Evolutionary conservation across 257 asterid species (phyloP), one percentile per base, ranked within the genome.

Genomic region (Gentiana dahurica): DNA sequence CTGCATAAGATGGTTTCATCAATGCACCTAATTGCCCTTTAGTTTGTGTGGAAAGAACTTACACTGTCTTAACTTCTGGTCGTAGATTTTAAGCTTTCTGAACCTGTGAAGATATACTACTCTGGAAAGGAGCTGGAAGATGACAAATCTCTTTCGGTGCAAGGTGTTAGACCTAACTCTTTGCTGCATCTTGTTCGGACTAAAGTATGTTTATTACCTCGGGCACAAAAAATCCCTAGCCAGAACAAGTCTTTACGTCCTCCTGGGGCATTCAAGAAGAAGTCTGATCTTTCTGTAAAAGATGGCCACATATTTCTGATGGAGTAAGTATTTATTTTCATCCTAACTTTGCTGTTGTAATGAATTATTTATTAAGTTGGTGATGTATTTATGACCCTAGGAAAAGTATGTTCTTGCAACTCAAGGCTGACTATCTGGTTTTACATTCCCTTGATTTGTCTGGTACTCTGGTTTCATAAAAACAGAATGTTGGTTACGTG

Each of bases 181-280:
- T 77, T 92, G 71, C 69, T 92, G 79, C 99, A 92, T 80, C 97
- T 92, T 67, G 83, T 92, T 74, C 94, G 99, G 66, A 83, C 97
- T 47, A 92, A 76, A 74, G 67, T 92, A 71, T 82, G 88, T 70
- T 69, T 79, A 52, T 64, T 92, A 74, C 95, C 94, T 9, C 78
- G 95, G 67, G 97, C 99, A 59, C 99, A 88, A 73, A 92, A 81
- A 77, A 89, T 92, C 65, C 99, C 99, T 13, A 91, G 99, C 48
- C 94, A 83, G 77, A 88, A 92, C 76, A 92, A 83, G 80, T 88
- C 99, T 53, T 63, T 75, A 71, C 97, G 97, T 59, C 99, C 99
- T 68, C 99, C 99, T 62, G 99, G 99, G 68, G 99, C 99, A 49
- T 92, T 92, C 73, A 92, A 88, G 85, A 92, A 88, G 75, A 92